phyloP scores from a whole-genome alignment of 2,329 filamentous ascomycete species.

The Paecilomyces dactylethromorphus region DNA sequence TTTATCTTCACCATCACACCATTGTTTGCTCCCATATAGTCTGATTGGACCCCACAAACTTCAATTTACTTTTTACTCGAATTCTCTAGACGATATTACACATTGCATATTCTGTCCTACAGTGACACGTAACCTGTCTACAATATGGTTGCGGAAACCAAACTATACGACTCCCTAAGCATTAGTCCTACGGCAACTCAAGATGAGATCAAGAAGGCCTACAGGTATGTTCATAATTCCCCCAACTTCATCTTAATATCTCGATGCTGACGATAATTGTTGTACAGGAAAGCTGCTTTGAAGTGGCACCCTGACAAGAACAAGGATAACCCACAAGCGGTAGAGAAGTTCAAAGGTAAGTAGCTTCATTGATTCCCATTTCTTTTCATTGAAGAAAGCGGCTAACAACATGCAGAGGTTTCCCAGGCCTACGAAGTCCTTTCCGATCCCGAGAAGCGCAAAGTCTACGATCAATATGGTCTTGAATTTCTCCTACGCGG shows the following conservation, averaged over 20 bases:
- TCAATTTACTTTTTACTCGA: neutral
- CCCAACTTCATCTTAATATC: neutral
- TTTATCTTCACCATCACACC: slow-evolving; percentile 2
- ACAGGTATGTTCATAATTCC: slow-evolving; percentile 48
- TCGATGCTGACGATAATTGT: slow-evolving; percentile 9
- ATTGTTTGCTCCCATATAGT: slow-evolving; percentile 6
- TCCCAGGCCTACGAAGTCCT: slow-evolving; percentile 98
- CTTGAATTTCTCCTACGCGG: slow-evolving; percentile 87
- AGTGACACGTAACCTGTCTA: slow-evolving; percentile 1
- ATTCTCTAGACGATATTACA: neutral
- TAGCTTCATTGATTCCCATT: slow-evolving; percentile 3
- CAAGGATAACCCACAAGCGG: slow-evolving; percentile 75
- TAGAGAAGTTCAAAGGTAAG: slow-evolving; percentile 85
- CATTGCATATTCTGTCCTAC: neutral
- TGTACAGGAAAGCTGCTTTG: slow-evolving; percentile 71
- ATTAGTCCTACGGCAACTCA: slow-evolving; percentile 74
- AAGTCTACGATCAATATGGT: slow-evolving; percentile 89
- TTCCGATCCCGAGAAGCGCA: slow-evolving; percentile 92
- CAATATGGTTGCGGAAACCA: slow-evolving; percentile 88
- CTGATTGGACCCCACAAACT: slow-evolving; percentile 2
- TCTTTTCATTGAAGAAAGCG: neutral
- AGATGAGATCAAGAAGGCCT: slow-evolving; percentile 93
- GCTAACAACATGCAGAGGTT: slow-evolving; percentile 53
- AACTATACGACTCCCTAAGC: slow-evolving; percentile 82
- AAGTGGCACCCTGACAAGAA: slow-evolving; percentile 98